Conservation (phyloP, 1,284 basidiomycete genomes). For the Serendipita sp. region DNA sequence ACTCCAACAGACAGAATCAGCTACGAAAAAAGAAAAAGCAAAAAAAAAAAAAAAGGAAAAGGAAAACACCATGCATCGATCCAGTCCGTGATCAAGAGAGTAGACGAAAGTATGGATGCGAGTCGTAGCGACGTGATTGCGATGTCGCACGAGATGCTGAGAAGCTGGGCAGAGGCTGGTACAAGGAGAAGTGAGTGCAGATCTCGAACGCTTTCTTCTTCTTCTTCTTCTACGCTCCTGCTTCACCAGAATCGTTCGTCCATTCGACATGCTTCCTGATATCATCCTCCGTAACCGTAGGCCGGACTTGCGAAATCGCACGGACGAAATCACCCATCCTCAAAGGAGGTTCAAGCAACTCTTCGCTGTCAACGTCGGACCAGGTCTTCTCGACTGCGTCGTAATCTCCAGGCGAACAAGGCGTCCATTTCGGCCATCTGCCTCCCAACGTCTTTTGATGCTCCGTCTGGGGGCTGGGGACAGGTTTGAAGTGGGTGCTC, state of each 20-base stretch:
- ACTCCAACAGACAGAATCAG: no score
- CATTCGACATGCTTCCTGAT: conserved; percentile 85
- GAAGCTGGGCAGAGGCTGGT: no score
- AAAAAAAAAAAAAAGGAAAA: no score
- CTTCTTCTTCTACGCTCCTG: conserved; percentile 10
- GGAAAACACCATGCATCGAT: no score
- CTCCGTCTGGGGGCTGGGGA: conserved; percentile 23
- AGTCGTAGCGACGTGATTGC: no score
- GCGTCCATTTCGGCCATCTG: conserved; percentile 50
- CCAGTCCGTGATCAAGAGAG: no score
- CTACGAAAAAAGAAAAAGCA: no score
- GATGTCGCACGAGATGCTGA: no score
- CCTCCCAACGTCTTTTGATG: conserved; percentile 18
- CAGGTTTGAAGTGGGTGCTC: conserved; percentile 88
- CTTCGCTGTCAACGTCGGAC: conserved; percentile 84
- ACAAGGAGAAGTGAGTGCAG: no score
- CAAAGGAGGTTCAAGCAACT: conserved; percentile 77
- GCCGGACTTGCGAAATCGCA: conserved; percentile 67
- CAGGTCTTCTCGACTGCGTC: conserved; percentile 82
- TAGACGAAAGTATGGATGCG: no score
- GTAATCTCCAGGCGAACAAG: conserved; percentile 88
- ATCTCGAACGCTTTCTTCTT: neutral
- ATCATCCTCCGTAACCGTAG: conserved; percentile 82
- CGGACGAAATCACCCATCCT: conserved; percentile 74
- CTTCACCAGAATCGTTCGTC: conserved; percentile 66